Evolutionary conservation across 257 asterid species (phyloP).

Genomic region (Plectranthus barbatus): DNA sequence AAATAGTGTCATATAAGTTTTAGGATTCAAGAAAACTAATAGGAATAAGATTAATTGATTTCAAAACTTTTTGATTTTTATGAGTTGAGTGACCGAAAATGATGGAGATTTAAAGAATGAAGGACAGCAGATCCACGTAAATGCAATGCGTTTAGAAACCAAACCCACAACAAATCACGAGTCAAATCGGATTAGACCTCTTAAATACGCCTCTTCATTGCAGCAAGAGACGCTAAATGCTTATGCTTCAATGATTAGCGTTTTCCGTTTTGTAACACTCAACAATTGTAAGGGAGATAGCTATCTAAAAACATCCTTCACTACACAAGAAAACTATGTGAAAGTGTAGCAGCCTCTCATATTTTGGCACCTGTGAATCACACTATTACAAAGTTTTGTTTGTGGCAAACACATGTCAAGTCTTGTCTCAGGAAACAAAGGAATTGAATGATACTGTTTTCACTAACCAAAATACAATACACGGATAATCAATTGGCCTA

Average conservation of each 20-base stretch:
- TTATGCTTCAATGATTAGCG: not conserved
- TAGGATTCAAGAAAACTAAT: too few relatives aligned
- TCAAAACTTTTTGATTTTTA: too few relatives aligned
- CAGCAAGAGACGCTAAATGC: not conserved
- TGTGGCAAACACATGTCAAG: not conserved
- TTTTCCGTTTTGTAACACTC: not conserved
- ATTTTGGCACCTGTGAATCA: not conserved
- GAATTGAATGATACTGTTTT: not conserved
- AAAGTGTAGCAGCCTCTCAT: too few relatives aligned
- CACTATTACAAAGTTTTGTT: not conserved
- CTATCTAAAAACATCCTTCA: too few relatives aligned
- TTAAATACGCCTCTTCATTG: not conserved
- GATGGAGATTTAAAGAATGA: too few relatives aligned
- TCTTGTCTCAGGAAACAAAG: not conserved
- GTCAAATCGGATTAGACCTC: constrained; percentile 17
- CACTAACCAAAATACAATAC: too few relatives aligned
- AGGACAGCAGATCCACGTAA: not conserved
- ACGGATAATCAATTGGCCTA: too few relatives aligned
- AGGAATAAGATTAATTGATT: too few relatives aligned
- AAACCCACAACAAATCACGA: not conserved
- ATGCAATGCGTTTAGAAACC: too few relatives aligned
- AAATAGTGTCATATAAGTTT: too few relatives aligned
- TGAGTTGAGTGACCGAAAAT: too few relatives aligned
- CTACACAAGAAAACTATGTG: not conserved
- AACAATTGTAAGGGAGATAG: too few relatives aligned